These are phyloP conservation scores for Phanerochaete sordida DNA, from an alignment of 768 basidiomycete species.

Conservation along the genomic window DNA sequence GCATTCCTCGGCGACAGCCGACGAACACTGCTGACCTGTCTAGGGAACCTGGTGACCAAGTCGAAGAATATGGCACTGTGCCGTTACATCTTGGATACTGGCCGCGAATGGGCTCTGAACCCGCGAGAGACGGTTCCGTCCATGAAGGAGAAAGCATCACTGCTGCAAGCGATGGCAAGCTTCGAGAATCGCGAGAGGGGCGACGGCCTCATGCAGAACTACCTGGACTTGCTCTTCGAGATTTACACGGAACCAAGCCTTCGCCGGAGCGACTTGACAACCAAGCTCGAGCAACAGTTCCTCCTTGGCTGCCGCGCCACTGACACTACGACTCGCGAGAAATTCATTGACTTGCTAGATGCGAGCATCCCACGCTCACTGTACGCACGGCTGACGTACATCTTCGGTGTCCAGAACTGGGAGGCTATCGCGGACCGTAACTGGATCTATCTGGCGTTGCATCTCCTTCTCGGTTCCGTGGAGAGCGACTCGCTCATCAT, in stretches of 20 bases:
- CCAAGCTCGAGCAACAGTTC: constrained; percentile 90
- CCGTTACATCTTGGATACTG: constrained; percentile 80
- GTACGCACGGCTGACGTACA: constrained; percentile 78
- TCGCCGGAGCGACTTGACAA: constrained; percentile 90
- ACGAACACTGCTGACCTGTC: constrained; percentile 69
- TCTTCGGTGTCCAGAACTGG: constrained; percentile 94
- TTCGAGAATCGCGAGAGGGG: constrained; percentile 81
- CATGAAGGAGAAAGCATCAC: constrained; percentile 91
- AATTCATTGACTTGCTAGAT: constrained; percentile 89
- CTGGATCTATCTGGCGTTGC: constrained; percentile 91
- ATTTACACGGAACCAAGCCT: constrained; percentile 88
- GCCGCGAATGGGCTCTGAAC: constrained; percentile 86
- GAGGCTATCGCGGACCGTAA: constrained; percentile 88
- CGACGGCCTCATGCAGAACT: constrained; percentile 77
- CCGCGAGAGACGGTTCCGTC: constrained; percentile 84
- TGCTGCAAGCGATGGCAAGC: constrained; percentile 83
- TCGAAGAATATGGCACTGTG: constrained; percentile 79
- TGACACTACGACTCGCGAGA: constrained; percentile 72
- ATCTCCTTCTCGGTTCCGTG: constrained; percentile 80
- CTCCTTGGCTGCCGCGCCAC: constrained; percentile 85
- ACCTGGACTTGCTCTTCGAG: constrained; percentile 86
- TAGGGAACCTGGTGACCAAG: constrained; percentile 84
- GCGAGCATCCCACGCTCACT: constrained; percentile 83
- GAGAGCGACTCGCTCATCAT: constrained; percentile 41
- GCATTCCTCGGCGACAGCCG: constrained; percentile 84